Evolutionary conservation across 2,329 filamentous ascomycete species (phyloP).

Genomic region (Biscogniauxia mediterranea): DNA sequence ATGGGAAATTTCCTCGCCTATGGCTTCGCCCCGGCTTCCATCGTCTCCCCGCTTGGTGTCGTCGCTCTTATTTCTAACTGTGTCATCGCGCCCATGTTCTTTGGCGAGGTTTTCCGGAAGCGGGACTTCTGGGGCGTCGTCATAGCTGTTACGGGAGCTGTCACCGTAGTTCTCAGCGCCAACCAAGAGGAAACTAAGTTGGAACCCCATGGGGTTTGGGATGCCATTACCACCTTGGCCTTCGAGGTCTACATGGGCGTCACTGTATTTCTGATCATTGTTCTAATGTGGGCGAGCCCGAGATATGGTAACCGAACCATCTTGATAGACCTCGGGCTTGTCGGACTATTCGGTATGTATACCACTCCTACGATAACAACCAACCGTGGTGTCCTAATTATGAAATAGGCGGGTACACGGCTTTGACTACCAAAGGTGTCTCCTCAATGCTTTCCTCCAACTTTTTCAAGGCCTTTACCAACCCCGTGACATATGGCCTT

Average conservation of each 20-base stretch:
- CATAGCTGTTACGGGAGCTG: constrained; percentile 81
- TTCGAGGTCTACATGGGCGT: constrained; percentile 89
- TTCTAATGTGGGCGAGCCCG: constrained; percentile 79
- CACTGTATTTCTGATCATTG: constrained; percentile 69
- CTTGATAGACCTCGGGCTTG: constrained; percentile 87
- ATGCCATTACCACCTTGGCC: constrained; percentile 79
- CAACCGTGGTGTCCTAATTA: constrained; percentile 10
- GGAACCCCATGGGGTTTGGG: constrained; percentile 86
- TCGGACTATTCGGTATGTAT: constrained; percentile 81
- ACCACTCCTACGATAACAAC: constrained; percentile 5
- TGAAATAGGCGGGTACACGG: constrained; percentile 81
- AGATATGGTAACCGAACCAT: constrained; percentile 84
- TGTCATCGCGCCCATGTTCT: constrained; percentile 89
- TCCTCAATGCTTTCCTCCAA: constrained; percentile 92
- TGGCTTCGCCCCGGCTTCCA: constrained; percentile 94
- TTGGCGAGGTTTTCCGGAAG: constrained; percentile 84
- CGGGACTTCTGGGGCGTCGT: constrained; percentile 87
- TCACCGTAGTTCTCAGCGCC: constrained; percentile 89
- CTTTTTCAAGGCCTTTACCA: constrained; percentile 83
- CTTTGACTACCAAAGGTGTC: constrained; percentile 91
- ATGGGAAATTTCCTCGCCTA: constrained; percentile 96
- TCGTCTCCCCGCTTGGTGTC: constrained; percentile 95
- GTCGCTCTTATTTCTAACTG: constrained; percentile 96
- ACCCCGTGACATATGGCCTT: constrained; percentile 88
- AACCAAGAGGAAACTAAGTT: constrained; percentile 87